Base-by-base conservation (phyloP, 2,329 filamentous ascomycete species). In the Lasiodiplodia gonubiensis region DNA sequence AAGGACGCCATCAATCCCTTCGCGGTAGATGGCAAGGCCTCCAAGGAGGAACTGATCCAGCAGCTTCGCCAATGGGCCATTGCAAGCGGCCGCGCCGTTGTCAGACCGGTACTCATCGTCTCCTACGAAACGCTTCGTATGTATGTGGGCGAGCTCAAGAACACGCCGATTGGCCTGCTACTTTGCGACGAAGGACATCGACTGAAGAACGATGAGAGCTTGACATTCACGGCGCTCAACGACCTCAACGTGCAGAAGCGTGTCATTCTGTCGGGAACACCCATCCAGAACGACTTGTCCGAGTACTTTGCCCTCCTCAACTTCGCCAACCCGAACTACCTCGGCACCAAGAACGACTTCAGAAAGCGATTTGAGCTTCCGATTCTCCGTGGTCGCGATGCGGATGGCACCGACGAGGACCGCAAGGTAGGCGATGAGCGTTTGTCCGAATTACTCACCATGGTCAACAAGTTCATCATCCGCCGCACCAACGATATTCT, bases 401-500 rank as follows among this genome's bases (percentile, higher is more conserved):
- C 95, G 16, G 92, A 91, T 72, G 95, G 94, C 5, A 90, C 91
- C 4, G 93, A 97, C 70, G 86, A 87, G 52, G 93, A 97, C 64
- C 88, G 92, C 37, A 85, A 92, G 76, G 91, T 89, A 71, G 95
- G 95, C 10, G 92, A 97, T 71, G 90, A 94, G 73, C 89, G 93
- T 64, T 86, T 97, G 23, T 84, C 85, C 4, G 94, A 97, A 74
- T 86, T 99, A 16, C 87, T 97, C 3, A 84, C 84, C 2, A 83
- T 97, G 53, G 95, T 99, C 76, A 99, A 98, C 82, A 97, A 97
- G 75, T 99, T 99, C 81, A 96, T 99, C 77, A 99, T 99, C 73
- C 91, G 95, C 68, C 90, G 95, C 68, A 97, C 94, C 4, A 99
- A 99, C 85, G 95, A 99, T 75, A 97, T 99, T 69, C 82, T 99